A percentile compares a stretch with the other conserved stretches of the same genome.
phyloP scores from a whole-genome alignment of 2,329 filamentous ascomycete species.

The Aspergillus clavatus region DNA sequence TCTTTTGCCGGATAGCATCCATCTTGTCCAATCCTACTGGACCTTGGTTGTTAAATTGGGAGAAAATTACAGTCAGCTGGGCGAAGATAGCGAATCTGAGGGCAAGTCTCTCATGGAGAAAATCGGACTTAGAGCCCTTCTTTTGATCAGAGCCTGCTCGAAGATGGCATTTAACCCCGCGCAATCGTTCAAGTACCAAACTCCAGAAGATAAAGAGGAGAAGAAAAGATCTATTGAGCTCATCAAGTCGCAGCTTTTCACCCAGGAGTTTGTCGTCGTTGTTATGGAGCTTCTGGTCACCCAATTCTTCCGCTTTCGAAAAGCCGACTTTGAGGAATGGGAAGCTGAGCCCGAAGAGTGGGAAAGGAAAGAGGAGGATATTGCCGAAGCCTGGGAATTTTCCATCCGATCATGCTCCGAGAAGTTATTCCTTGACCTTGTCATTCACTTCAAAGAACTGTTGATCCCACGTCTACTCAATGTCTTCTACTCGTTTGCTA shows the following conservation, averaged over 20 bases:
- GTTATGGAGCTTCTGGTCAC: constrained; percentile 82
- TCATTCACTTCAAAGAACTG: constrained; percentile 80
- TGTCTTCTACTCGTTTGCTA: constrained; percentile 76
- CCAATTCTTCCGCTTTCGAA: constrained; percentile 80
- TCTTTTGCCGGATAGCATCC: constrained; percentile 71
- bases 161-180: constrained; percentile 77
- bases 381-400: constrained; percentile 84
- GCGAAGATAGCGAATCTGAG: constrained; percentile 44
- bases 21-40: constrained; percentile 81
- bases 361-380: constrained; percentile 83
- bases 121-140: constrained; percentile 74
- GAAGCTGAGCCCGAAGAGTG: constrained; percentile 92
- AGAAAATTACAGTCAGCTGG: constrained; percentile 54
- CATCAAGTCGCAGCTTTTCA: constrained; percentile 70
- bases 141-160: constrained; percentile 75
- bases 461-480: constrained; percentile 72
- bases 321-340: constrained; percentile 84
- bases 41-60: constrained; percentile 71
- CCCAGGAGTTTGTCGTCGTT: constrained; percentile 68
- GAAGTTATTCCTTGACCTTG: constrained; percentile 85
- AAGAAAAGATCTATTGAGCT: constrained; percentile 63
- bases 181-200: constrained; percentile 79
- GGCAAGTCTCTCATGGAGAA: constrained; percentile 64
- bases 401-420: constrained; percentile 89
- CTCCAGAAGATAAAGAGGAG: constrained; percentile 69